phyloP scores from a whole-genome alignment of 2,329 filamentous ascomycete genomes.

The Claviceps pazoutovae region DNA sequence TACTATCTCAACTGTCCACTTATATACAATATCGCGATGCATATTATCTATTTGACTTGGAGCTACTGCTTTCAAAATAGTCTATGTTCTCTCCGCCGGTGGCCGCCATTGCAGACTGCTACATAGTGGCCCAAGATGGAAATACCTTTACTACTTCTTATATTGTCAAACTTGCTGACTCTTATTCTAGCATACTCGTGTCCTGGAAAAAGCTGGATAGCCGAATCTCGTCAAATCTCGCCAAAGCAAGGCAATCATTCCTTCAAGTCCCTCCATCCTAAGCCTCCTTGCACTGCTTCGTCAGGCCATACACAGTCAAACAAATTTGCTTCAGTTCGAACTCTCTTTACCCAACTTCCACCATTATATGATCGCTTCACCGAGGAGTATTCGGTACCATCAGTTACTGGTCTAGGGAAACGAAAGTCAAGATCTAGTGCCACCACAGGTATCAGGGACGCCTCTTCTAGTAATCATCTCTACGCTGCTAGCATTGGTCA shows the following conservation, averaged over 20 bases:
- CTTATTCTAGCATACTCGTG: constrained; percentile 3
- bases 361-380: background rate
- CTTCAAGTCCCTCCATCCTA: background rate
- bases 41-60: background rate
- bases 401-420: background rate
- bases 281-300: background rate
- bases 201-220: background rate
- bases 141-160: background rate
- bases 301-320: background rate
- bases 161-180: constrained; percentile 9
- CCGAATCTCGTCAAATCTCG: background rate
- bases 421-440: background rate
- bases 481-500: background rate
- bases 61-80: too few species aligned
- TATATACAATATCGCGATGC: background rate
- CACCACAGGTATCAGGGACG: background rate
- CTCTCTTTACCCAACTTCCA: background rate
- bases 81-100: too few species aligned
- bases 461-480: background rate
- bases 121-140: constrained; percentile 4
- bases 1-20: background rate
- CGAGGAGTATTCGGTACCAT: background rate
- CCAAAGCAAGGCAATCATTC: background rate
- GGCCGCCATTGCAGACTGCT: background rate
- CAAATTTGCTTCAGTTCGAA: background rate